These are phyloP conservation scores for Lichenothelia convexa DNA, from an alignment of 495 filamentous ascomycete species.

Conservation along the genomic window DNA sequence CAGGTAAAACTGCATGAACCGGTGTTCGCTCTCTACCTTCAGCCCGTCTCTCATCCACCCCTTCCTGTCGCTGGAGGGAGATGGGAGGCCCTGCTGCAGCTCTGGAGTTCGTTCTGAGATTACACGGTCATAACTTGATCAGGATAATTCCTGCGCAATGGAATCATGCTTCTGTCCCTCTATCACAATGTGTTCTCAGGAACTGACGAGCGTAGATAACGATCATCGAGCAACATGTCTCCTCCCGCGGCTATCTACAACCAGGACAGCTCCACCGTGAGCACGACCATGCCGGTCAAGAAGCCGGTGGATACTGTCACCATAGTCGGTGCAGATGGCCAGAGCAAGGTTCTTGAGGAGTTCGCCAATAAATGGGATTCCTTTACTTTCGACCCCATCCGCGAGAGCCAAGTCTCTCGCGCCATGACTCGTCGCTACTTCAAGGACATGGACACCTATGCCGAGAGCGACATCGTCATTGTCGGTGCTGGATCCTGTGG, in stretches of 20 bases:
- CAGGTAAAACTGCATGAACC: constrained; percentile 46
- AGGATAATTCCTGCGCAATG: constrained; percentile 99
- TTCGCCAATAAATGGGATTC: constrained; percentile 51
- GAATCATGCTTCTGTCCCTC: constrained; percentile 51
- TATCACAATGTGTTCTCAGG: constrained; percentile 12
- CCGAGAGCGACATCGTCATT: constrained; percentile 84
- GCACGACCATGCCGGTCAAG: constrained; percentile 22
- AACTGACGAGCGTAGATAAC: neutral
- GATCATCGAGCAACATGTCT: constrained; percentile 42
- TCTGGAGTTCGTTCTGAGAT: constrained; percentile 58
- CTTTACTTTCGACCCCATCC: constrained; percentile 71
- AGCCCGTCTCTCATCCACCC: constrained; percentile 17
- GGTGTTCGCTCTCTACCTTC: constrained; percentile 36
- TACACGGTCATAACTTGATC: constrained; percentile 96
- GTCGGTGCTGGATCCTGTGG: constrained; percentile 78
- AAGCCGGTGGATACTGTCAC: constrained; percentile 22
- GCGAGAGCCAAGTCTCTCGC: constrained; percentile 76
- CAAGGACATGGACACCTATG: constrained; percentile 69
- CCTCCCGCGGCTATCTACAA: constrained; percentile 45
- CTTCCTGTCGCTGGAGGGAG: constrained; percentile 7
- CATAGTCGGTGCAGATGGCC: constrained; percentile 19
- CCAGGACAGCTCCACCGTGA: constrained; percentile 18
- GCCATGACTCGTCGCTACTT: constrained; percentile 91
- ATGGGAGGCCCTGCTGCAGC: constrained; percentile 10
- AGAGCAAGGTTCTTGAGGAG: constrained; percentile 38